These are phyloP conservation scores for Acanthamoeba castellanii DNA, from an alignment of 208 protist species.

Conservation along the genomic window DNA sequence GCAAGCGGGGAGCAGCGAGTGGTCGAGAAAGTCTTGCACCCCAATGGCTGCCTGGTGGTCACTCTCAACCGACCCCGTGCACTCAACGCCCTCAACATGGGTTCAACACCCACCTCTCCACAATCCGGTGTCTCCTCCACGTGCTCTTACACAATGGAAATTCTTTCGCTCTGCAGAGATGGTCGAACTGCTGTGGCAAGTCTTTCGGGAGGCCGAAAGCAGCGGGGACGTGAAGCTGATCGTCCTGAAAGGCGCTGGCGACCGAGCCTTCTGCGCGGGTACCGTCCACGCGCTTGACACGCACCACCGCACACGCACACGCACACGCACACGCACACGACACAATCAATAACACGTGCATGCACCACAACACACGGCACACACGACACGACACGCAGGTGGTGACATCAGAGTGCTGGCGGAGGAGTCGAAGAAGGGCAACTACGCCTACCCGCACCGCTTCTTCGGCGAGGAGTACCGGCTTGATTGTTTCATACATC, in stretches of 20 bases:
- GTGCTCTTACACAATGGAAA: no score
- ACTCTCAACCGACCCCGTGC: slow-evolving; percentile 86
- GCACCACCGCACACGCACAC: no score
- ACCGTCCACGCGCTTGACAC: not conserved
- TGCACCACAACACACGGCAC: not conserved
- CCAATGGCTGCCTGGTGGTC: slow-evolving; percentile 60
- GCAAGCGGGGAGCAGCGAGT: not conserved
- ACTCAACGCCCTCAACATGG: slow-evolving; percentile 87
- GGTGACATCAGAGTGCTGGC: slow-evolving; percentile 51
- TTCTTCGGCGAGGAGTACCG: slow-evolving; percentile 90
- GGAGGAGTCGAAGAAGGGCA: not conserved
- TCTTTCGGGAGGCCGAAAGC: slow-evolving; percentile 11
- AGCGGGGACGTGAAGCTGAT: slow-evolving; percentile 47
- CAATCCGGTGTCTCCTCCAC: not conserved
- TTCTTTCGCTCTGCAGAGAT: slow-evolving; percentile 69
- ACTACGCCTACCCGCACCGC: not conserved
- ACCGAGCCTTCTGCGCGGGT: slow-evolving; percentile 89
- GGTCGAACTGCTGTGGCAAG: slow-evolving; percentile 76
- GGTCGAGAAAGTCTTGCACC: not conserved
- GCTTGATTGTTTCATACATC: slow-evolving; percentile 82
- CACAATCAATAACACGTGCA: slow-evolving; percentile 49
- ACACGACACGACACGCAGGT: not conserved
- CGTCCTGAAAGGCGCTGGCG: slow-evolving; percentile 81
- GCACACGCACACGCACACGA: slow-evolving; percentile 12
- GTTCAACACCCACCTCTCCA: not conserved